Base-by-base conservation (phyloP, 192 early-diverging fungal species). In the Coemansia sp. region DNA sequence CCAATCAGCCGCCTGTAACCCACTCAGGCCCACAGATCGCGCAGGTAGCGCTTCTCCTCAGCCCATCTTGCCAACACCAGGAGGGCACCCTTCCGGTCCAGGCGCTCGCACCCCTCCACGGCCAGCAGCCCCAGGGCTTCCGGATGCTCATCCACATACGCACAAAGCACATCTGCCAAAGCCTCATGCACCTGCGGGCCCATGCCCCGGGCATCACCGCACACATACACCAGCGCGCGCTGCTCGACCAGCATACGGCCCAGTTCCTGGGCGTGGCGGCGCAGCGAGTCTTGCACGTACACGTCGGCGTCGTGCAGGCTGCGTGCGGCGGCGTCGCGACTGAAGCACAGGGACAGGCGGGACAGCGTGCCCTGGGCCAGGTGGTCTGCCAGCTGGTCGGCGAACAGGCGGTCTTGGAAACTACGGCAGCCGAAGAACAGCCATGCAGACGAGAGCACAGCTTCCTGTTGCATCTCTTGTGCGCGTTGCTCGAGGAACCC, bases 121-220 rank as follows among this genome's bases (percentile, higher is more conserved):
- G 27, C 9, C 22, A 57, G 59, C 0, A 41, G 46, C 37, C 82
- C 76, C 0, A 84, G 84, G 4, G 14, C 17, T 8, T 62, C 61
- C 14, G 75, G 84, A 50, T 84, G 57, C 19, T 83, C 63, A 3
- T 57, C 59, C 0, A 53, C 44, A 38, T 80, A 73, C 24, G 49
- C 22, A 55, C 62, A 69, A 12, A 91, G 30, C 40, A 95, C 82
- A 23, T 86, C 83, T 2, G 80, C 82, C 24, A 98, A 68, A 9
- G 87, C 83, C 27, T 85, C 82, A 59, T 98, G 85, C 14, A 98
- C 91, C 40, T 85, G 89, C 64, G 86, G 89, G 37, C 89, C 92
- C 93, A 95, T 96, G 7, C 90, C 89, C 66, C 89, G 85, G 14
- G 88, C 87, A 71, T 92, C 91, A 53, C 89, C 91, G 68, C 91